Conservation (phyloP, 2,329 filamentous ascomycete species). For the Penicillium polonicum region DNA sequence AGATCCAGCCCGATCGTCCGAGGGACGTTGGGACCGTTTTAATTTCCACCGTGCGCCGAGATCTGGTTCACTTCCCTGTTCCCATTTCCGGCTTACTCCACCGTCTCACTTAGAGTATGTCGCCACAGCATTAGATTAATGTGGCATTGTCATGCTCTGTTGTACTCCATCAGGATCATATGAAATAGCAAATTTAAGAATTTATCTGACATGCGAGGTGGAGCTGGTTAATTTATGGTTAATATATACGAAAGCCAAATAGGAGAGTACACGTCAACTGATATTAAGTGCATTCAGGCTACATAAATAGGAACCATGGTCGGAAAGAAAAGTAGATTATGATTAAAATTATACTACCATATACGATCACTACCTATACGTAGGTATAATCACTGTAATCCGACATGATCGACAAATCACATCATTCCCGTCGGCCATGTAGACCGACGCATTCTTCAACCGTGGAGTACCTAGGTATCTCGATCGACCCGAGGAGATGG, state of each 20-base stretch:
- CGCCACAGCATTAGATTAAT: conserved; percentile 11
- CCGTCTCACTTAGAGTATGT: conserved; percentile 23
- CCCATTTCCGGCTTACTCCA: conserved; percentile 19
- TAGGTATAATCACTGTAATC: not conserved
- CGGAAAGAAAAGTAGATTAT: not conserved
- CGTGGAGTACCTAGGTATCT: not conserved
- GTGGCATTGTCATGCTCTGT: not conserved
- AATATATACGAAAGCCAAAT: not conserved
- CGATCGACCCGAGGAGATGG: not conserved
- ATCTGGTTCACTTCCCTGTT: conserved; percentile 23
- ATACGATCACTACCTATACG: not conserved
- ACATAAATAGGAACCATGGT: not conserved
- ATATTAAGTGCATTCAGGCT: not conserved
- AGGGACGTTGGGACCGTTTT: conserved; percentile 7
- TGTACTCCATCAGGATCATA: not conserved
- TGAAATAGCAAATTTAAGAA: not conserved
- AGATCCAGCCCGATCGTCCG: not conserved
- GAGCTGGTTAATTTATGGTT: not conserved
- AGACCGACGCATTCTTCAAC: not conserved
- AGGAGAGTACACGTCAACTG: not conserved
- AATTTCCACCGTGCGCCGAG: conserved; percentile 20
- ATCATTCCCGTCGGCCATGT: not conserved
- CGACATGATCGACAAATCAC: not conserved
- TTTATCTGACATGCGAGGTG: not conserved
- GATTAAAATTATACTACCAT: not conserved